A percentile compares a stretch with the other conserved stretches of the same genome.
Evolutionary conservation across 2,329 filamentous ascomycete genomes (phyloP).

Genomic region (Teratosphaeria zuluensis): DNA sequence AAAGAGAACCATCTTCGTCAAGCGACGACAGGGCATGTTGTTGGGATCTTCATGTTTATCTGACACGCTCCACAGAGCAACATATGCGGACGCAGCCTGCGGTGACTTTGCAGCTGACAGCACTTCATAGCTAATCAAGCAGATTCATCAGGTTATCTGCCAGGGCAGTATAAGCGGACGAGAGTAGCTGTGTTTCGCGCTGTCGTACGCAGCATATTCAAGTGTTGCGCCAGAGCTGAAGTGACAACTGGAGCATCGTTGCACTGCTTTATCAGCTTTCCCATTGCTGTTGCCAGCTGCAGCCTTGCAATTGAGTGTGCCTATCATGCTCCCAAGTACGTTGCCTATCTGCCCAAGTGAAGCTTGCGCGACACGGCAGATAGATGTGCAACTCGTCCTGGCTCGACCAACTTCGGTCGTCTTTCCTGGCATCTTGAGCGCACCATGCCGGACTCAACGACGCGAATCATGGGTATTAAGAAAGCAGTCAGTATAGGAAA

Average conservation of each 20-base stretch:
- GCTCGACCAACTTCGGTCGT: slow-evolving; percentile 50
- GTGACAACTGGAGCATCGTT: not conserved
- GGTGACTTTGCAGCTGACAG: not conserved
- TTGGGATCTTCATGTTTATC: too few relatives aligned
- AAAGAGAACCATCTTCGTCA: not conserved
- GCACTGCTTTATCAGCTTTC: not conserved
- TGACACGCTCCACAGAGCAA: too few relatives aligned
- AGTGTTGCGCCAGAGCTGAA: not conserved
- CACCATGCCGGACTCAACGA: not conserved
- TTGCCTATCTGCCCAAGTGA: slow-evolving; percentile 69
- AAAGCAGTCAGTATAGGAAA: not conserved
- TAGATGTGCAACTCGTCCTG: not conserved
- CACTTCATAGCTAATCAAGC: too few relatives aligned
- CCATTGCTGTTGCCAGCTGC: not conserved
- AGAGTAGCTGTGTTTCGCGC: too few relatives aligned
- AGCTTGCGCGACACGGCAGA: slow-evolving; percentile 58
- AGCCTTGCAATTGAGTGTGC: not conserved
- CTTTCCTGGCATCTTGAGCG: not conserved
- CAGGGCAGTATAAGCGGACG: too few relatives aligned
- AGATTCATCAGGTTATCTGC: too few relatives aligned
- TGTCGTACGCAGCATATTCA: not conserved
- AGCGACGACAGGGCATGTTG: not conserved
- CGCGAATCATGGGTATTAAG: not conserved
- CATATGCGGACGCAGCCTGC: not conserved
- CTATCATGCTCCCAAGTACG: not conserved